phyloP scores from a whole-genome alignment of 129 eudicot genomes.

The Escallonia rubra region DNA sequence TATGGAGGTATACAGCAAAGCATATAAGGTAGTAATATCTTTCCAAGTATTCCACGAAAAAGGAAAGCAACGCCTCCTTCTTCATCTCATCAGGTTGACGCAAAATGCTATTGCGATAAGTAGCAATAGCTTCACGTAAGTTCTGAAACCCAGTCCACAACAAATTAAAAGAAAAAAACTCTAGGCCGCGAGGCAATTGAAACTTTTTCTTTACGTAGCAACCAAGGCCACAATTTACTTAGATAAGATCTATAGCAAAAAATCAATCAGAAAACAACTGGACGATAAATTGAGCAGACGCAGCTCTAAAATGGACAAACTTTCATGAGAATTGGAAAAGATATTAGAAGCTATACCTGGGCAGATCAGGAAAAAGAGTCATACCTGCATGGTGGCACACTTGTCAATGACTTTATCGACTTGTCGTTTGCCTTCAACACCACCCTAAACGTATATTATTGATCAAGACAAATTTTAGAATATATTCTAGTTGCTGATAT shows the following conservation, averaged over 20 bases:
- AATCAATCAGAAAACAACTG: neutral
- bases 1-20: conserved; percentile 93
- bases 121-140: conserved; percentile 90
- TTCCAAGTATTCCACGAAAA: conserved; percentile 95
- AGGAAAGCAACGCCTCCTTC: conserved; percentile 90
- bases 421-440: conserved; percentile 94
- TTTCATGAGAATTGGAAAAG: neutral
- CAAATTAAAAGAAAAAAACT: conserved; percentile 15
- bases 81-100: conserved; percentile 95
- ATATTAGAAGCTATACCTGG: neutral
- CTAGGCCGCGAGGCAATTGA: conserved; percentile 8
- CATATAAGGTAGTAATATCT: conserved; percentile 96
- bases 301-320: neutral
- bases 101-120: conserved; percentile 78
- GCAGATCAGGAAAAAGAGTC: conserved; percentile 5
- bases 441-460: conserved; percentile 64
- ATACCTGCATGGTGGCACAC: conserved; percentile 98
- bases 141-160: conserved; percentile 52
- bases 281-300: neutral
- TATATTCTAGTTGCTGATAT: conserved; percentile 1
- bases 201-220: conserved; percentile 4
- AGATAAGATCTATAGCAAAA: conserved; percentile 2
- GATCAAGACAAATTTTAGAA: conserved; percentile 26
- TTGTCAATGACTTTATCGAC: conserved; percentile 95
- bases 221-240: neutral